Percentiles rank a stretch among this genome's conserved stretches.
Evolutionary conservation across 148 eudicot genomes (phyloP).

Genomic region (Camellia lanceoleosa): DNA sequence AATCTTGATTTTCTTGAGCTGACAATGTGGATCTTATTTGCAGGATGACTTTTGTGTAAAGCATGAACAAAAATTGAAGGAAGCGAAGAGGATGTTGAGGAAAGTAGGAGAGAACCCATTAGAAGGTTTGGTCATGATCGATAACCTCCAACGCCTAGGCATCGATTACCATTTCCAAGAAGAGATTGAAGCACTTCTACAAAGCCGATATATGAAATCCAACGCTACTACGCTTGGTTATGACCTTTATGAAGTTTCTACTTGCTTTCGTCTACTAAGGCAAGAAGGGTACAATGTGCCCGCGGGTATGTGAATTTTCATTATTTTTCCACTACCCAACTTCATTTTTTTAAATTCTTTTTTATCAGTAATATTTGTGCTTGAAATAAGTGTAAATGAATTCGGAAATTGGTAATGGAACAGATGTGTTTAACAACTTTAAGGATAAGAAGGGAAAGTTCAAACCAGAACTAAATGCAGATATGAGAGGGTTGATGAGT

Average conservation of each 20-base stretch:
- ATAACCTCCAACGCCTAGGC: constrained; percentile 36
- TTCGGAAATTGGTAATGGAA: neutral
- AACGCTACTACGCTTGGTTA: too few species aligned
- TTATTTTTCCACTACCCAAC: too few species aligned
- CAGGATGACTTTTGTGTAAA: constrained; percentile 2
- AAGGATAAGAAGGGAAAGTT: constrained; percentile 39
- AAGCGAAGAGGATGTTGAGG: constrained; percentile 6
- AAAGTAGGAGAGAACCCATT: constrained; percentile 4
- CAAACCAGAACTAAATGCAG: constrained; percentile 25
- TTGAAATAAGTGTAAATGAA: too few species aligned
- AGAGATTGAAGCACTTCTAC: constrained; percentile 28
- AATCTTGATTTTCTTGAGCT: neutral
- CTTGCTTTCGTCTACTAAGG: constrained; percentile 46
- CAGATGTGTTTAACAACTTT: constrained; percentile 51
- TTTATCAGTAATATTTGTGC: too few species aligned
- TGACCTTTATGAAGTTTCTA: constrained; percentile 38
- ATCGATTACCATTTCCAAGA: constrained; percentile 38
- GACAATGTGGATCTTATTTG: neutral
- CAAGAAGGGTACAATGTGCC: constrained; percentile 43
- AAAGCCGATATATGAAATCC: constrained; percentile 4
- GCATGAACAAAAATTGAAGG: constrained; percentile 7
- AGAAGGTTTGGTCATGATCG: constrained; percentile 20
- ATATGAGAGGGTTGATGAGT: constrained; percentile 46
- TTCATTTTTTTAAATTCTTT: too few species aligned
- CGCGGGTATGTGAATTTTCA: constrained; percentile 29